phyloP scores from a whole-genome alignment of 1,284 basidiomycete genomes.

The Naganishia cerealis region DNA sequence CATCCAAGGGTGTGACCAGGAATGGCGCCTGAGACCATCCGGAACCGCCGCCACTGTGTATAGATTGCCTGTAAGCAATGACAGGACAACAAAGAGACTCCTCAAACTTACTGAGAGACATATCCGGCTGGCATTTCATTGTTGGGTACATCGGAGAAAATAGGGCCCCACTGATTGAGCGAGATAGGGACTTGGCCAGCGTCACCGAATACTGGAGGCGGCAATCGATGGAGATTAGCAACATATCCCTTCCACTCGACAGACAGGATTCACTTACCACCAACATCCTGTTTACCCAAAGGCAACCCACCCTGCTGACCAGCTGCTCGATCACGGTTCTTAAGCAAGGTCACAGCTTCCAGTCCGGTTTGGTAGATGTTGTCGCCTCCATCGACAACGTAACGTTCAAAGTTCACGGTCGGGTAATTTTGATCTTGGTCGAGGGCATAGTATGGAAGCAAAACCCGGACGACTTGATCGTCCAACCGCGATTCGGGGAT shows the following conservation, averaged over 20 bases:
- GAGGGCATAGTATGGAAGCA: conserved; percentile 64
- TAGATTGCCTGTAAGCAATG: conserved; percentile 59
- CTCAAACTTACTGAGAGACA: conserved; percentile 44
- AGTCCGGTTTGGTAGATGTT: conserved; percentile 38
- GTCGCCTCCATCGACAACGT: conserved; percentile 32
- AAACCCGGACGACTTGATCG: conserved; percentile 65
- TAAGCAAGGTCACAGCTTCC: conserved; percentile 35
- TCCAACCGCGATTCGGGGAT: conserved; percentile 61
- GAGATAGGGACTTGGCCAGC: conserved; percentile 25
- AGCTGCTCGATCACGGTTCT: conserved; percentile 30
- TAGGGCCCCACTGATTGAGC: conserved; percentile 32
- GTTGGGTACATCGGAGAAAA: conserved; percentile 32
- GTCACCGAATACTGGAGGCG: background rate
- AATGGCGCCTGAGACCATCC: conserved; percentile 60
- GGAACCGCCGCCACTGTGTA: conserved; percentile 77
- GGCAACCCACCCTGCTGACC: conserved; percentile 14
- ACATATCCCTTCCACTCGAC: background rate
- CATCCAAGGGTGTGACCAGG: conserved; percentile 63
- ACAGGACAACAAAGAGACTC: conserved; percentile 9
- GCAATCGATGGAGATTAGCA: background rate
- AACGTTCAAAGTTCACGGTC: conserved; percentile 49
- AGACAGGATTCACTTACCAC: conserved; percentile 23
- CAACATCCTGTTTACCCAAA: conserved; percentile 20
- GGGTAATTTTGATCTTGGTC: conserved; percentile 66
- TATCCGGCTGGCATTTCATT: conserved; percentile 57